These are phyloP conservation scores for Fusarium papillatum DNA, from an alignment of 2,329 filamentous ascomycete species.

Conservation along the genomic window DNA sequence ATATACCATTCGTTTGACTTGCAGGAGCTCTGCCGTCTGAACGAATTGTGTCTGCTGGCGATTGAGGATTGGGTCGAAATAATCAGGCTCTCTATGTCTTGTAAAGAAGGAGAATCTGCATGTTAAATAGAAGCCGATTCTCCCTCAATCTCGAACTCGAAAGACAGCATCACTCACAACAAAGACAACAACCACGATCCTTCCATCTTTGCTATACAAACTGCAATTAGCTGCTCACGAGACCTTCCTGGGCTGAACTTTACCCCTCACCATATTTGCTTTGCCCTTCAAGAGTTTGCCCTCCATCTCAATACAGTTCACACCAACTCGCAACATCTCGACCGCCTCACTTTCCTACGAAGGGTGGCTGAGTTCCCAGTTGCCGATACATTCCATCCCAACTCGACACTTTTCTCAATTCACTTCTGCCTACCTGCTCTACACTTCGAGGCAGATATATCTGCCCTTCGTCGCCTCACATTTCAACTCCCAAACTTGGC, in stretches of 20 bases:
- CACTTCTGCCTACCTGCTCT: not conserved
- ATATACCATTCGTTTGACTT: constrained; percentile 9
- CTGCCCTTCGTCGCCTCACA: constrained; percentile 12
- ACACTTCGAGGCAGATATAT: constrained; percentile 30
- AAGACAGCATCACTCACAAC: constrained; percentile 5
- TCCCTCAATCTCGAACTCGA: not conserved
- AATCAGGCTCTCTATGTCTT: constrained; percentile 5
- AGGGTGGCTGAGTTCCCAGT: not conserved
- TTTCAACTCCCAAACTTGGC: constrained; percentile 12
- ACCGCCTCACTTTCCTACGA: constrained; percentile 34
- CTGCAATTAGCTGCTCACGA: constrained; percentile 9
- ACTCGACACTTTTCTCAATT: not conserved
- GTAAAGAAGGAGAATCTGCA: not conserved
- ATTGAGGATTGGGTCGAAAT: not conserved
- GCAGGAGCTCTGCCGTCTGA: constrained; percentile 8
- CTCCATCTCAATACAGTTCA: constrained; percentile 30
- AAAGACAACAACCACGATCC: not conserved
- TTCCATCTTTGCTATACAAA: constrained; percentile 3
- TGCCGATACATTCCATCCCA: not conserved
- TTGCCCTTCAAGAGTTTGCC: constrained; percentile 23
- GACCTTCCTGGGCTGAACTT: constrained; percentile 10
- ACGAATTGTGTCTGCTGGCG: not conserved
- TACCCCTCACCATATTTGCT: constrained; percentile 10
- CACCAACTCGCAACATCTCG: constrained; percentile 29
- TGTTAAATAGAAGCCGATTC: constrained; percentile 31